phyloP scores from a whole-genome alignment of 805 yeast species.

The Suhomyces sp. region DNA sequence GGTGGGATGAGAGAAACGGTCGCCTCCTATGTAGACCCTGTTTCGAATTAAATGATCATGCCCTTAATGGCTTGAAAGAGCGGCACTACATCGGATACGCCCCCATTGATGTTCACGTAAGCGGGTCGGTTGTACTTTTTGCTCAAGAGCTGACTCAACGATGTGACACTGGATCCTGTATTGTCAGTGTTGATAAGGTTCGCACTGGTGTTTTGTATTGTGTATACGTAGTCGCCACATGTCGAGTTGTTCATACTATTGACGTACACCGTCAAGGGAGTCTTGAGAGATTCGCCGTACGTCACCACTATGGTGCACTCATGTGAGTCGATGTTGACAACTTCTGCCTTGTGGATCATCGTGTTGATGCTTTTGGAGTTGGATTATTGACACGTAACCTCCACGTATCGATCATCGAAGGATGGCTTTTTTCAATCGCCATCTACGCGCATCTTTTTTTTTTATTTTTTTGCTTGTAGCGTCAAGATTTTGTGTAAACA shows the following conservation, averaged over 20 bases:
- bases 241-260: conserved; percentile 19
- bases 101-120: conserved; percentile 30
- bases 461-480: neutral
- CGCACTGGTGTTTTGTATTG: conserved; percentile 25
- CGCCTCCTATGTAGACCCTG: neutral
- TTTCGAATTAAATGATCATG: neutral
- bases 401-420: neutral
- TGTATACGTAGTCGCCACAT: conserved; percentile 30
- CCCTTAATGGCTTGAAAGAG: neutral
- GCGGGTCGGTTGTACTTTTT: conserved; percentile 25
- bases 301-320: conserved; percentile 16
- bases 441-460: neutral
- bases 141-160: conserved; percentile 22
- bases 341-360: conserved; percentile 9
- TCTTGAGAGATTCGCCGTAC: conserved; percentile 7
- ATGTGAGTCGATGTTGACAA: conserved; percentile 6
- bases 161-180: conserved; percentile 14
- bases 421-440: neutral
- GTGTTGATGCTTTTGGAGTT: neutral
- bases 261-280: conserved; percentile 30
- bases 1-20: neutral
- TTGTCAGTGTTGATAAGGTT: conserved; percentile 13
- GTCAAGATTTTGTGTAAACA: neutral
- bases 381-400: neutral
- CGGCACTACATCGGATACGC: neutral